Evolutionary conservation across 352 stramenopile species (phyloP), one percentile per base, ranked within the genome.

Genomic region (Pythium angustatum): DNA sequence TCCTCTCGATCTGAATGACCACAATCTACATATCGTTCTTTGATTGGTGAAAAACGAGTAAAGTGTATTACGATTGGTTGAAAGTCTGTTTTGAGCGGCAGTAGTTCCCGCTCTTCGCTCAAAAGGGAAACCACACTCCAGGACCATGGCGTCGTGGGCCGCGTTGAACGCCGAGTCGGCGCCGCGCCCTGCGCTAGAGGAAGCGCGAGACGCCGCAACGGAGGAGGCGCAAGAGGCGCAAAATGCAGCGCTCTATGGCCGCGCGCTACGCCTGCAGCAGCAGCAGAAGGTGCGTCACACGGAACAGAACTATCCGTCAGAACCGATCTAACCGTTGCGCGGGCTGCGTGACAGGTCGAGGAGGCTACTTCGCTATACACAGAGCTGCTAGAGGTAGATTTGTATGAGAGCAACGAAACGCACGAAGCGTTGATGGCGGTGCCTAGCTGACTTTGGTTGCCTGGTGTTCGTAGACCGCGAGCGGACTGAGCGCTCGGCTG

Each of bases 141-240:
- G 28, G 36, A 49, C 2, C 22, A 85, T 88, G 78, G 58, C 77
- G 45, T 88, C 79, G n/a, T 91, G 83, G 83, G 77, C 79, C 34
- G 81, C 83, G 47, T 53, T 91, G 49, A 90, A 91, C 48, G 74
- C 77, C 5, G 58, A 59, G 59, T 41, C 33, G 6, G 26, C 72
- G 69, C 69, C 72, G 66, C 45, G 59, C 44, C 28, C 48, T 31
- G 9, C 58, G 59, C 43, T 38, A 14, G 62, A 69, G 26, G 50
- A 56, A 5, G 33, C 50, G 10, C 21, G 47, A 17, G 57, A 56
- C 44, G 50, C 26, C 10, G 79, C 79, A 10, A 93, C 81, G 9
- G 72, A 83, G 43, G 84, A 93, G 52, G 84, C 84, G 0, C 81
- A 87, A 56, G 84, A 93, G 43, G 79, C 84, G n/a, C 69, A 83